These are phyloP conservation scores for Verticillium longisporum DNA, from an alignment of 2,329 filamentous ascomycete genomes.

Conservation along the genomic window DNA sequence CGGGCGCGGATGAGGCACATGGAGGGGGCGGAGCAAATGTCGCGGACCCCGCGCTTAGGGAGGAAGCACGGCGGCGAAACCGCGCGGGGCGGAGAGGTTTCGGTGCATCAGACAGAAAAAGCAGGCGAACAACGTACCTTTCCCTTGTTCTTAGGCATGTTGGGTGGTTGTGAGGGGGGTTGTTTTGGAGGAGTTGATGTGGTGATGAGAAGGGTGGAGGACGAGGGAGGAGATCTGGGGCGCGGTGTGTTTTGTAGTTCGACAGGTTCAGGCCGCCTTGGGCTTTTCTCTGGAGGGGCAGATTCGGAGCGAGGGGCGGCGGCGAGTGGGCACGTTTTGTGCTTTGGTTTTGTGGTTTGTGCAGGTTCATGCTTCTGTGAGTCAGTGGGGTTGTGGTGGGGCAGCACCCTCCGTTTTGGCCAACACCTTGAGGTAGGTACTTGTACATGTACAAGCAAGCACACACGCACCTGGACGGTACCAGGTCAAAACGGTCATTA, in stretches of 20 bases:
- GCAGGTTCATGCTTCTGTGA: not conserved
- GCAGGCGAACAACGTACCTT: constrained; percentile 56
- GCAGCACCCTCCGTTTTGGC: not conserved
- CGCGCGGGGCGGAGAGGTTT: constrained; percentile 1
- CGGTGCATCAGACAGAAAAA: not conserved
- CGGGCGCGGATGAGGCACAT: not conserved
- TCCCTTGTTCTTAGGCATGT: constrained; percentile 99
- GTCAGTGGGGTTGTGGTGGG: not conserved
- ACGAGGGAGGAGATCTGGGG: constrained; percentile 1
- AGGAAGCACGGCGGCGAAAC: constrained; percentile 2
- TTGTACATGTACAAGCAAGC: too few relatives aligned
- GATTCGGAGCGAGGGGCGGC: not conserved
- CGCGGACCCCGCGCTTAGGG: constrained; percentile 7
- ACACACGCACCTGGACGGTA: too few relatives aligned
- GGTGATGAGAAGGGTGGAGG: constrained; percentile 1
- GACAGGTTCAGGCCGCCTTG: not conserved
- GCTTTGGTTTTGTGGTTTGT: not conserved
- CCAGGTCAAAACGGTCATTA: too few relatives aligned
- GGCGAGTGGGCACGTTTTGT: not conserved
- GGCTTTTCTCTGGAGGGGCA: not conserved
- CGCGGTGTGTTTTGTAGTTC: constrained; percentile 3
- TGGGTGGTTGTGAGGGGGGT: constrained; percentile 23
- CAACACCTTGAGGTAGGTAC: too few relatives aligned
- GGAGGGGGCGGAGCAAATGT: constrained; percentile 11
- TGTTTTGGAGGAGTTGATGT: constrained; percentile 2